phyloP scores from a whole-genome alignment of 2,329 filamentous ascomycete genomes.

The Aureobasidium sp. region DNA sequence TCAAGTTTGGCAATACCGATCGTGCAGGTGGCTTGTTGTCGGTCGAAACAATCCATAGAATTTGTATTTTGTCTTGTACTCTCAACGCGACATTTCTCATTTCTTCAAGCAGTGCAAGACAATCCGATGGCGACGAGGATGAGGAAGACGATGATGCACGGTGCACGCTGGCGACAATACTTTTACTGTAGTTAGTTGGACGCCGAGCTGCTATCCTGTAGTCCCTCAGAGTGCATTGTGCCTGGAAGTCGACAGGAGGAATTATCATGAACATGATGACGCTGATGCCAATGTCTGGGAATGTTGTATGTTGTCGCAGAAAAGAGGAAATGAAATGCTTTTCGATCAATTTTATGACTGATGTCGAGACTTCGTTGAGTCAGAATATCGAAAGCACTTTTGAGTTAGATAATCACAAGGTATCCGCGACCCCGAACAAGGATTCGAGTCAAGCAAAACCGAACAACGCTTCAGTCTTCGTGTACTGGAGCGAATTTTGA shows the following conservation, averaged over 20 bases:
- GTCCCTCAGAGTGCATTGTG: neutral
- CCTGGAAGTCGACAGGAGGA: neutral
- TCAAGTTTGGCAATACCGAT: neutral
- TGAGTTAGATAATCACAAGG: neutral
- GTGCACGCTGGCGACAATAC: neutral
- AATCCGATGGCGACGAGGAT: neutral
- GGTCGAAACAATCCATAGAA: neutral
- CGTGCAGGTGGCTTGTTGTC: neutral
- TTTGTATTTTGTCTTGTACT: neutral
- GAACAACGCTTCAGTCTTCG: neutral
- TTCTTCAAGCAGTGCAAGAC: neutral
- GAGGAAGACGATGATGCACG: neutral
- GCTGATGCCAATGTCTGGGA: neutral
- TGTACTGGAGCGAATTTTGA: slow-evolving; percentile 35
- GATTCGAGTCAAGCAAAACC: neutral
- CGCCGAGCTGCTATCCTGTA: neutral
- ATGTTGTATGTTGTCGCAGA: neutral
- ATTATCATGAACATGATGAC: neutral
- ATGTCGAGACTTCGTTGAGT: neutral
- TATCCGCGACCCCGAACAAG: neutral
- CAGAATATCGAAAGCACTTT: neutral
- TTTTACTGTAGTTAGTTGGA: neutral
- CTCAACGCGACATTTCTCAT: neutral
- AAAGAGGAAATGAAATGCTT: neutral
- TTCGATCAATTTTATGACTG: neutral